Evolutionary conservation across 2,329 filamentous ascomycete genomes (phyloP).

Genomic region (Chaetoscypha palmicola): DNA sequence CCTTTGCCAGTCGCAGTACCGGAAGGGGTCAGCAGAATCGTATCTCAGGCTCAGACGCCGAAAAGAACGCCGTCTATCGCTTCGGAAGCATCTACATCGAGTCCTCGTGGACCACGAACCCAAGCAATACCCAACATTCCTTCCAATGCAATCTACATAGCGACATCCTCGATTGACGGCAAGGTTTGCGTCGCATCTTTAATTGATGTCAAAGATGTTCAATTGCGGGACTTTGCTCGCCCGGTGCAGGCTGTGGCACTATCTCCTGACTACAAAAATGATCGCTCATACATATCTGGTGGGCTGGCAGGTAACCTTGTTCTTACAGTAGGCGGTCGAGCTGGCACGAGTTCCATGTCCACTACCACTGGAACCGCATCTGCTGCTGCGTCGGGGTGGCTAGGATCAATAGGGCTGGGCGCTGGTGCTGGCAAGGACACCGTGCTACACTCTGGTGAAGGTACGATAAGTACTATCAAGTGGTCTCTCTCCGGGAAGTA

Average conservation of each 20-base stretch:
- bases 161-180: slow-evolving; percentile 89
- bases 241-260: slow-evolving; percentile 87
- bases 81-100: slow-evolving; percentile 41
- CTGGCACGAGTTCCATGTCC: slow-evolving; percentile 73
- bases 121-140: slow-evolving; percentile 62
- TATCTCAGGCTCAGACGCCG: slow-evolving; percentile 25
- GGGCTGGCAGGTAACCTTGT: slow-evolving; percentile 83
- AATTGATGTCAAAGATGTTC: slow-evolving; percentile 81
- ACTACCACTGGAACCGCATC: slow-evolving; percentile 80
- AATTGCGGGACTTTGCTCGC: slow-evolving; percentile 85
- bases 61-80: slow-evolving; percentile 36
- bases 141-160: slow-evolving; percentile 88
- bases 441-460: slow-evolving; percentile 85
- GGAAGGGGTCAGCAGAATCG: slow-evolving; percentile 32
- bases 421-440: slow-evolving; percentile 75
- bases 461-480: slow-evolving; percentile 82
- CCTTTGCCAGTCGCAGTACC: slow-evolving; percentile 38
- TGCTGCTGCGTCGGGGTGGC: slow-evolving; percentile 81
- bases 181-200: slow-evolving; percentile 90
- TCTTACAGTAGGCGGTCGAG: slow-evolving; percentile 72
- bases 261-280: slow-evolving; percentile 90
- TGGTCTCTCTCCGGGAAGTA: slow-evolving; percentile 93
- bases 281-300: slow-evolving; percentile 83
- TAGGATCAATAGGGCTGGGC: slow-evolving; percentile 79
- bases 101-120: slow-evolving; percentile 44